phyloP scores from a whole-genome alignment of 345 rosid species.

The Melaleuca quinquenervia region DNA sequence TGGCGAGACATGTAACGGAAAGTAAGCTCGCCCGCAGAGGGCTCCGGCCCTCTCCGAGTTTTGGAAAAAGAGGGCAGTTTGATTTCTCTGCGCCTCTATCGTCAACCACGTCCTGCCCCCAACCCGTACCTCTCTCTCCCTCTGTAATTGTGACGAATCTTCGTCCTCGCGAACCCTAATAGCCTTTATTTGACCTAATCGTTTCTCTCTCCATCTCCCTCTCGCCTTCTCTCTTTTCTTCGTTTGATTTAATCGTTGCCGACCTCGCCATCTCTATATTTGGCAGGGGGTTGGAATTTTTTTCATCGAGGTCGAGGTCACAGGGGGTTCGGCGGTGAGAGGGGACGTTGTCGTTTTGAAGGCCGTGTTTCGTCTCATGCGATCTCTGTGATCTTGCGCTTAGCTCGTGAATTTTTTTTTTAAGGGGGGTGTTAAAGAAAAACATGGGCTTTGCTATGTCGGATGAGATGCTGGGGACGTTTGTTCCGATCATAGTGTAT shows the following conservation, averaged over 20 bases:
- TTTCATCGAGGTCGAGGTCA: not conserved
- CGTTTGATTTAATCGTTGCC: not conserved
- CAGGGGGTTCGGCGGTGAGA: not conserved
- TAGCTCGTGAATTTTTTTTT: not conserved
- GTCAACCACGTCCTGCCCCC: not conserved
- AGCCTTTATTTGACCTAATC: not conserved
- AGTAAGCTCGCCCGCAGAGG: not conserved
- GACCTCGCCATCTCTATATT: not conserved
- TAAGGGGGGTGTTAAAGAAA: not conserved
- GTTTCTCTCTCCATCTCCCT: not conserved
- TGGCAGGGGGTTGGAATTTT: not conserved
- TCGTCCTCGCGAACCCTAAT: not conserved
- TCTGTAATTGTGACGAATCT: not conserved
- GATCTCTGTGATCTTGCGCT: not conserved
- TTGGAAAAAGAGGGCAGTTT: not conserved
- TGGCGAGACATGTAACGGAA: not conserved
- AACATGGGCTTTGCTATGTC: constrained; percentile 53
- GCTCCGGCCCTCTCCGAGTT: not conserved
- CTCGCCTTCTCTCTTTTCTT: not conserved
- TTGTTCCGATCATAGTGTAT: constrained; percentile 63
- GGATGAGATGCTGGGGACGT: constrained; percentile 68
- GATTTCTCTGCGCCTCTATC: not conserved
- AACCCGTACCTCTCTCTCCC: not conserved
- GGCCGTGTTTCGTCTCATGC: not conserved
- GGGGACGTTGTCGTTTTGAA: not conserved